Base-by-base conservation (phyloP, 805 yeast species). In the Metschnikowia lunata region DNA sequence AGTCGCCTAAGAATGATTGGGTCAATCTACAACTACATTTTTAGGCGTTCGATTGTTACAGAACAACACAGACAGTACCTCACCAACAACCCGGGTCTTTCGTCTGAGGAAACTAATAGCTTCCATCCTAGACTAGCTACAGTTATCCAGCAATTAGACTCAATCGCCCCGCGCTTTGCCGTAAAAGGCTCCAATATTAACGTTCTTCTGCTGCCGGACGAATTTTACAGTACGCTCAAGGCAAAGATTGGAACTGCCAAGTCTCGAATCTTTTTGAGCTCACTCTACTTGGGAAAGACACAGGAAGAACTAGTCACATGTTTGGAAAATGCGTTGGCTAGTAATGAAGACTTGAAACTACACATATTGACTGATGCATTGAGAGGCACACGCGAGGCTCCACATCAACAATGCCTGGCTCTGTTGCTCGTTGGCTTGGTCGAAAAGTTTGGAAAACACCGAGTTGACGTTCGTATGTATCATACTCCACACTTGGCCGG, bases 381-480 rank as follows among this genome's bases (percentile, higher is more conserved):
- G 37, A 67, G 99, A 54, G 96, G 97, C 0, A 91, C 98, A 0
- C 76, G 99, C 52, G 99, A 93, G 57, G 82, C 89, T 1, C 98
- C 99, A 0, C 66, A 76, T 6, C 67, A 73, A 39, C 47, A 56
- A 7, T 84, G 89, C 37, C 80, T 95, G 12, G 97, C 97, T 0
- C 75, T 85, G 31, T 67, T 90, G 29, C 67, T 93, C 38, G 78
- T 86, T 1, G 73, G 78, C 1, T 68, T 93, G 37, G 84, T 80
- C 15, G 75, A 78, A 35, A 77, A 79, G 48, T 81, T 76, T 58
- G 88, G 86, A 8, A 71, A 74, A 34, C 71, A 68, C 49, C 71
- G 96, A 45, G 90, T 91, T 18, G 87, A 86, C 55, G 68, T 90
- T 38, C 69, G 96, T 54, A 75, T 90, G 73, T 93, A 87, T 63